A percentile compares a stretch with the other conserved stretches of the same genome.
These are phyloP conservation scores for Aspergillus sergii DNA, from an alignment of 2,329 filamentous ascomycete species.

Conservation along the genomic window DNA sequence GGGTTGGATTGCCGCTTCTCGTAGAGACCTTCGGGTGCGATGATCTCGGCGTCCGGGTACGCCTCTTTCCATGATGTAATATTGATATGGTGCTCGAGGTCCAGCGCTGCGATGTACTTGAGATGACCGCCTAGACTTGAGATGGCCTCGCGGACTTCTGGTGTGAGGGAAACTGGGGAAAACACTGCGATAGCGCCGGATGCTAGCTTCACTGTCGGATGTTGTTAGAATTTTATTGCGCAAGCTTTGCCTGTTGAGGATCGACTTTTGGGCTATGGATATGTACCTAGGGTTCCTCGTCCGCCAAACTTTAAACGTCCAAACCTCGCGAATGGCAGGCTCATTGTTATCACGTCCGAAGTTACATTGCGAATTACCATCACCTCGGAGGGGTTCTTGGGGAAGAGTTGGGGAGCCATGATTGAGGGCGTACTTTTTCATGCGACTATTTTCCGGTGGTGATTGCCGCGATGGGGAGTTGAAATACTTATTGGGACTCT, in stretches of 20 bases:
- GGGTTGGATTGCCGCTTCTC: constrained; percentile 73
- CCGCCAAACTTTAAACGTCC: constrained; percentile 82
- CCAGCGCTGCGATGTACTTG: constrained; percentile 82
- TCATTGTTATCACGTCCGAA: constrained; percentile 64
- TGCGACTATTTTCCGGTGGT: no score
- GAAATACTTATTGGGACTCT: neutral
- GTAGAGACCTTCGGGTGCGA: constrained; percentile 79
- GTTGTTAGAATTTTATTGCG: neutral
- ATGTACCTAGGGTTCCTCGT: constrained; percentile 77
- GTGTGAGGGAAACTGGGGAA: constrained; percentile 84
- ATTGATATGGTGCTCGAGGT: constrained; percentile 95
- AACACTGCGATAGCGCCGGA: constrained; percentile 83
- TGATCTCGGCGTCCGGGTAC: constrained; percentile 76
- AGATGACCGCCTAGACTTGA: constrained; percentile 69
- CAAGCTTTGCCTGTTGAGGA: neutral
- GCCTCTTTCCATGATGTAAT: constrained; percentile 79
- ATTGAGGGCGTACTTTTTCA: neutral
- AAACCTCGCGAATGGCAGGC: constrained; percentile 78
- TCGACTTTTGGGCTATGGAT: neutral
- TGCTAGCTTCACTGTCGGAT: constrained; percentile 69
- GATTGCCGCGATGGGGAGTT: neutral
- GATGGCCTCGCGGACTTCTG: constrained; percentile 66
- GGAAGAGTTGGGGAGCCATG: constrained; percentile 58
- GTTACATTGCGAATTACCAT: constrained; percentile 90
- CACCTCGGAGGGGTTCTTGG: constrained; percentile 72